phyloP scores from a whole-genome alignment of 441 rosid genomes.

The Aleurites moluccanus region DNA sequence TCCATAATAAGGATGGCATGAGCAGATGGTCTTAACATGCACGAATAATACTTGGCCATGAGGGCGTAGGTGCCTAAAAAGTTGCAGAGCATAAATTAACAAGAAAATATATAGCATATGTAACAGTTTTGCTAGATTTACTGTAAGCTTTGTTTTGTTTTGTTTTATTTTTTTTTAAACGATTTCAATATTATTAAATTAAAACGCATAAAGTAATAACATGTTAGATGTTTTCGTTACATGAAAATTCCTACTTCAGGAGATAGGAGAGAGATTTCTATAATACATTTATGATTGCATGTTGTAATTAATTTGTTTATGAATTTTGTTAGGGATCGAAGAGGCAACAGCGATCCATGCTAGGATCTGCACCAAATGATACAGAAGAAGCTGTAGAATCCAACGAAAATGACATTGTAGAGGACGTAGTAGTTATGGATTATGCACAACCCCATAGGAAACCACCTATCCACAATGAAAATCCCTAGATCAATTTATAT shows the following conservation, averaged over 20 bases:
- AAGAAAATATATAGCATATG: too few relatives aligned
- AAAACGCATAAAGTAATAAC: too few relatives aligned
- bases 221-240: too few relatives aligned
- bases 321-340: constrained; percentile 26
- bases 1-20: constrained; percentile 9
- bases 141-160: too few relatives aligned
- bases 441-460: constrained; percentile 86
- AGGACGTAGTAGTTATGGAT: constrained; percentile 61
- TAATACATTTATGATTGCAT: background rate
- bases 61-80: background rate
- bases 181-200: too few relatives aligned
- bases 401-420: constrained; percentile 37
- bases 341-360: constrained; percentile 28
- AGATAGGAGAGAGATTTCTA: too few relatives aligned
- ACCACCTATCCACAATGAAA: constrained; percentile 88
- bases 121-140: too few relatives aligned
- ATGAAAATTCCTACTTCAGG: too few relatives aligned
- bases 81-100: too few relatives aligned
- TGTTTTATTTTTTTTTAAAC: too few relatives aligned
- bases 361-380: constrained; percentile 19
- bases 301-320: background rate
- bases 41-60: constrained; percentile 3
- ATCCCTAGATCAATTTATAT: constrained; percentile 30
- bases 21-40: constrained; percentile 3
- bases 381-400: constrained; percentile 34